Base-by-base conservation (phyloP, 495 filamentous ascomycete genomes). In the Penicillium herquei region DNA sequence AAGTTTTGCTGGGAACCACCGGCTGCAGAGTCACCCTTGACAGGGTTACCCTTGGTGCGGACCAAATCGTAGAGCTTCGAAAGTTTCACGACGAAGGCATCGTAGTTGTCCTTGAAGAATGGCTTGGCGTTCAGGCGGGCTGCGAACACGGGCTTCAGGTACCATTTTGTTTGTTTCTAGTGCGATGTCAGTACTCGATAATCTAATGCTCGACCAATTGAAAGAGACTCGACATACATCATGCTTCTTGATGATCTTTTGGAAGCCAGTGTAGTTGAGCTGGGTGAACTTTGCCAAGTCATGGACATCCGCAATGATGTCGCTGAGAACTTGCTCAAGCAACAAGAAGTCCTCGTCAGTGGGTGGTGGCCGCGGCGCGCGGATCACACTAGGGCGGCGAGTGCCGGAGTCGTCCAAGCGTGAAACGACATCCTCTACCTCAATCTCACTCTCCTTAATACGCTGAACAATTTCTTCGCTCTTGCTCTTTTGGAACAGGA, bases 161-260 rank as follows among this genome's bases (percentile, higher is more conserved):
- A 85, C 95, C 95, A 98, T 34, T 83, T 77, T 0, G 94, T 99
- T 82, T 89, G 78, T 89, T 99, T 99, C 89, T 95, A 58, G 48
- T 18, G 11, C 30, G 11, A 50, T 26, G 55, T 70, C 53, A 70
- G 59, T 26, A 21, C 32, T 18, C 47, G 35, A 31, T 30, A 8
- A 7, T 10, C 26, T 9, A 9, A 48, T 7, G 39, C 33, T 46
- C 2, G 34, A 32, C 0, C 6, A 41, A 41, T 13, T 7, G n/a
- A 34, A 21, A 13, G 37, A 34, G 35, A 6, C 52, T 17, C 3
- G 39, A 82, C 88, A 51, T 74, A 94, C 91, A 79, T 99, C 94
- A 71, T 99, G 94, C 77, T 99, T 99, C 78, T 99, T 99, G 69
- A 99, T 96, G 63, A 99, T 99, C 78, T 99, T 99, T 78, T 97